A percentile compares a stretch with the other conserved stretches of the same genome.
Conservation (phyloP, 1,139 yeast genomes). For the Fermentozyma sake region DNA sequence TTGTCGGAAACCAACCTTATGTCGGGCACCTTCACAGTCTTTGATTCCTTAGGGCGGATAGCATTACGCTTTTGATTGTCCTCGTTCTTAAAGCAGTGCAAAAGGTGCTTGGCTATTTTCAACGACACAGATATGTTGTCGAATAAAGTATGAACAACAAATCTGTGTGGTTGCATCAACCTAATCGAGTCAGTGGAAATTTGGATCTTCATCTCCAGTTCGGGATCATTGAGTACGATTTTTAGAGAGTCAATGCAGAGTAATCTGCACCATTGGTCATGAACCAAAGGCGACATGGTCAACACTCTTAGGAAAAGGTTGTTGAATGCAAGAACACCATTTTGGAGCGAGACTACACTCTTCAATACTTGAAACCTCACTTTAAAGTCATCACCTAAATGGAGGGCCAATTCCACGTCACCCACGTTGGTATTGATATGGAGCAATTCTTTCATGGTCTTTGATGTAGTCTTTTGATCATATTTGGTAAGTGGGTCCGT, state of each 20-base stretch:
- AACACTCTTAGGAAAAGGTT: constrained; percentile 43
- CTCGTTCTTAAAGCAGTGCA: constrained; percentile 37
- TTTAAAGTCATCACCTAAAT: constrained; percentile 46
- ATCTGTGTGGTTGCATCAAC: constrained; percentile 45
- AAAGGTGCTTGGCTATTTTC: constrained; percentile 53
- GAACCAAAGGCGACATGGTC: constrained; percentile 49
- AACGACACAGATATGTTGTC: constrained; percentile 55
- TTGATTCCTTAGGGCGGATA: constrained; percentile 28
- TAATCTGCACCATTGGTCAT: constrained; percentile 49
- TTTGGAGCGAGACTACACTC: constrained; percentile 13
- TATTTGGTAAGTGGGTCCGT: constrained; percentile 3
- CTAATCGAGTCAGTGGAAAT: constrained; percentile 28
- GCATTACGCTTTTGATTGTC: constrained; percentile 10
- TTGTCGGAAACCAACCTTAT: constrained; percentile 46
- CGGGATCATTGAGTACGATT: constrained; percentile 15
- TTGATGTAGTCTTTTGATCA: neutral
- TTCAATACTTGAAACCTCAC: constrained; percentile 43
- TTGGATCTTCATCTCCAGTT: constrained; percentile 13
- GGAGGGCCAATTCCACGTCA: constrained; percentile 20
- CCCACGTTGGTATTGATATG: constrained; percentile 16
- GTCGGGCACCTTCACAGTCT: constrained; percentile 49
- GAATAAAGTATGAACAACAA: constrained; percentile 56
- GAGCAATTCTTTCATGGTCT: constrained; percentile 9
- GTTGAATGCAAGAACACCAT: constrained; percentile 16
- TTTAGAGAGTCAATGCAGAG: constrained; percentile 39